A percentile compares a stretch with the other conserved stretches of the same genome.
These are phyloP conservation scores for Thalassiosira sp. DNA, from an alignment of 352 stramenopile species.

Conservation along the genomic window DNA sequence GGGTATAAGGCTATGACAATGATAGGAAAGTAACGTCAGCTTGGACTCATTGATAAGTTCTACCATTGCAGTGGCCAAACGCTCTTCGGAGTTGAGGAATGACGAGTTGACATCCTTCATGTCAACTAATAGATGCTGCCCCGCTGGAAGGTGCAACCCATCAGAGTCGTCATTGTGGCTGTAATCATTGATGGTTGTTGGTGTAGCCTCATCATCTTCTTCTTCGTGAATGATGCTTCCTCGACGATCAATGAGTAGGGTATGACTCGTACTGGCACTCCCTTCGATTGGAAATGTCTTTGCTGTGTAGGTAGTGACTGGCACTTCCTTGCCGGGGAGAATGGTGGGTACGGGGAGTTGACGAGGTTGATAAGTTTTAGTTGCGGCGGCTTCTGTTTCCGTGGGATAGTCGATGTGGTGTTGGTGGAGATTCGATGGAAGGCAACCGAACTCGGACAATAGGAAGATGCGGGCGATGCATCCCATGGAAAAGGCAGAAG, in stretches of 20 bases:
- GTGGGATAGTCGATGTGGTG: not conserved
- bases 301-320: slow-evolving; percentile 62
- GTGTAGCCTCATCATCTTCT: slow-evolving; percentile 3
- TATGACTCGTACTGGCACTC: slow-evolving; percentile 21
- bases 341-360: slow-evolving; percentile 57
- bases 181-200: slow-evolving; percentile 18
- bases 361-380: not conserved
- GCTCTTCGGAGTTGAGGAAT: slow-evolving; percentile 69
- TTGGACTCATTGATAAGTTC: slow-evolving; percentile 60
- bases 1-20: slow-evolving; percentile 66
- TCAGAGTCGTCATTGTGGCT: slow-evolving; percentile 33
- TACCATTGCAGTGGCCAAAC: slow-evolving; percentile 66
- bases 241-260: slow-evolving; percentile 36
- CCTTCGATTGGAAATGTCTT: slow-evolving; percentile 59
- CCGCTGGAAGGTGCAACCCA: slow-evolving; percentile 63
- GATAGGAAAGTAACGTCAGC: slow-evolving; percentile 67
- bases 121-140: slow-evolving; percentile 73
- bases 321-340: slow-evolving; percentile 53
- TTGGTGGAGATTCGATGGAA: not conserved
- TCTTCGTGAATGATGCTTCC: not conserved
- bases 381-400: not conserved
- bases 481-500: slow-evolving; percentile 54
- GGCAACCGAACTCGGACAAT: slow-evolving; percentile 13
- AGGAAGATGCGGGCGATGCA: slow-evolving; percentile 43
- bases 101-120: slow-evolving; percentile 63